phyloP scores from a whole-genome alignment of 768 basidiomycete genomes.

The Xerocomellus chrysenteron region DNA sequence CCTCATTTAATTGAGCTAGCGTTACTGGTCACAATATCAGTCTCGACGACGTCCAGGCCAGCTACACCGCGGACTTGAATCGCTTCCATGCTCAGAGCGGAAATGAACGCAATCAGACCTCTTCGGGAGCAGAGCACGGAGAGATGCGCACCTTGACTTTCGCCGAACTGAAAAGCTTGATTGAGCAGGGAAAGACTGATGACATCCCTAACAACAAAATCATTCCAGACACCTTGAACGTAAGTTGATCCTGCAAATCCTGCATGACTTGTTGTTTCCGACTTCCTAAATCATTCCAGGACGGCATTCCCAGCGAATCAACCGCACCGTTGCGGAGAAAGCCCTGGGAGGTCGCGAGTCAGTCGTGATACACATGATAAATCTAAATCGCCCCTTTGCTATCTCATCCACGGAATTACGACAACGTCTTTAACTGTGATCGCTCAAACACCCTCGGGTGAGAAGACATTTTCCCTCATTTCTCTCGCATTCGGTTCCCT shows the following conservation, averaged over 20 bases:
- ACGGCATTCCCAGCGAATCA: slow-evolving; percentile 56
- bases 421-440: slow-evolving; percentile 10
- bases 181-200: slow-evolving; percentile 68
- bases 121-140: slow-evolving; percentile 8
- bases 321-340: slow-evolving; percentile 52
- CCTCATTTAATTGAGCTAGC: slow-evolving; percentile 27
- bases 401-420: slow-evolving; percentile 17
- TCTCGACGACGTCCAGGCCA: slow-evolving; percentile 27
- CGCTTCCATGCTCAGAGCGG: slow-evolving; percentile 15
- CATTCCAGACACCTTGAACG: slow-evolving; percentile 68
- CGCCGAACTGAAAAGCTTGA: slow-evolving; percentile 64
- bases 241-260: slow-evolving; percentile 32
- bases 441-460: slow-evolving; percentile 10
- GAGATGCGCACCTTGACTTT: slow-evolving; percentile 58
- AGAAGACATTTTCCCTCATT: slow-evolving; percentile 4
- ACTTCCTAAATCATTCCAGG: slow-evolving; percentile 36
- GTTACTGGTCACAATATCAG: slow-evolving; percentile 28
- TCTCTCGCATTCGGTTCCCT: slow-evolving; percentile 2
- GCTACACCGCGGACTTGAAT: slow-evolving; percentile 11
- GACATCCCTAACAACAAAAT: slow-evolving; percentile 77
- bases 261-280: neutral
- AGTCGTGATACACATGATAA: slow-evolving; percentile 21
- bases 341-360: slow-evolving; percentile 56
- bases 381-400: neutral
- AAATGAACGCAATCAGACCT: slow-evolving; percentile 15